Evolutionary conservation across 306 rosid species (phyloP), one percentile per base, ranked within the genome.

Genomic region (Cicer chorassanicum): DNA sequence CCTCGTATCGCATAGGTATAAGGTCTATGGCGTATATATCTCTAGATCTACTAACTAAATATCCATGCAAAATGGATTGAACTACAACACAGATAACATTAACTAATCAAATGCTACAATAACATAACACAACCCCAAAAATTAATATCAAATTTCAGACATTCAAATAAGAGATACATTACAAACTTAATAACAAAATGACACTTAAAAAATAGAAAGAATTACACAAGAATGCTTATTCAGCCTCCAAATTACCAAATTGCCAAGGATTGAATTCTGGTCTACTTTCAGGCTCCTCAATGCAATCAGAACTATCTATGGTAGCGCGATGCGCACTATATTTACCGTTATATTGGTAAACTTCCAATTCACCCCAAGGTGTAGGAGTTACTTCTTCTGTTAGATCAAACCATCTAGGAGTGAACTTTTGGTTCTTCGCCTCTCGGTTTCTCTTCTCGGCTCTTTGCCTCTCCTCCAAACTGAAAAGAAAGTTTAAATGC

Each of bases 401-500:
- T 24, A 70, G 66, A 72, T 89, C 92, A 83, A 91, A 91, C 97
- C 97, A 91, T 74, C 80, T 89, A 15, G 97, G 83, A 56, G 70
- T 74, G 70, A 87, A 91, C 78, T 83, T 84, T 8, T 87, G 92
- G 54, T 66, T 84, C 63, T 78, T 83, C 2, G 78, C 87, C 78
- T 86, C 94, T 53, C 97, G 70, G 74, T 64, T 84, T 84, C 76
- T 86, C 84, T 87, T 91, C 83, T 91, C 97, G 1, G 83, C 86
- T 78, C 97, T 86, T 80, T 91, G 97, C 80, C 92, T 87, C 83
- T 91, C 97, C 82, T 91, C 97, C 85, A 91, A 73, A 70, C 94
- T 91, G 86, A 72, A 66, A 78, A 67, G 24, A 14, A 54, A 42
- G 68, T 53, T 74, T 48, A 80, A 64, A 62, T 72, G 65, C 9